phyloP scores from a whole-genome alignment of 805 yeast species.

The Saturnispora galanensis region DNA sequence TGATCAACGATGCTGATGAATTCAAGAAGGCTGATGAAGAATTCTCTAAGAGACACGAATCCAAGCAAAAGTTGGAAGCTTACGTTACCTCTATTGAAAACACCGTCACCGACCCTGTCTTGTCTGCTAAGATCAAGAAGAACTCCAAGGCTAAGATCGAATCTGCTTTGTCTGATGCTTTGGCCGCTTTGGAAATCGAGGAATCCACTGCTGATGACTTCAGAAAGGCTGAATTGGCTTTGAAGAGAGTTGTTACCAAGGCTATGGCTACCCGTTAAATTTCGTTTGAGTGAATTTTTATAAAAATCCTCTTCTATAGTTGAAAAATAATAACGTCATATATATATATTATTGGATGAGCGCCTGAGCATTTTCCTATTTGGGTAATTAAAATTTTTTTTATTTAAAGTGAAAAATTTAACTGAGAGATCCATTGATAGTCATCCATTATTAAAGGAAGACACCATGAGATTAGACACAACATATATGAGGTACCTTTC shows the following conservation, averaged over 20 bases:
- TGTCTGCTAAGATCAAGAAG: constrained; percentile 95
- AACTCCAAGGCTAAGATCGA: constrained; percentile 96
- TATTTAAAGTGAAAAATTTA: not conserved
- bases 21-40: constrained; percentile 99
- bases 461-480: constrained; percentile 79
- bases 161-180: constrained; percentile 95
- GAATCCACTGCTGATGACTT: constrained; percentile 93
- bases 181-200: constrained; percentile 95
- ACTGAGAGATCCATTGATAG: not conserved
- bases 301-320: constrained; percentile 6
- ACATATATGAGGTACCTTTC: constrained; percentile 90
- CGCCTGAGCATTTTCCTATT: not conserved
- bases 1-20: constrained; percentile 97
- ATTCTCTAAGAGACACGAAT: constrained; percentile 98
- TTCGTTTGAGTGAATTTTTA: constrained; percentile 2
- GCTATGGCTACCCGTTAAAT: constrained; percentile 96
- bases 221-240: constrained; percentile 98
- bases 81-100: constrained; percentile 94
- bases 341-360: constrained; percentile 1
- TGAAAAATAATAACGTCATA: not conserved
- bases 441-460: no score
- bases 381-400: not conserved
- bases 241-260: constrained; percentile 99
- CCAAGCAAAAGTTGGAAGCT: constrained; percentile 97
- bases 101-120: constrained; percentile 96